Conservation (phyloP, 257 asterid genomes). For the Solanum boliviense region DNA sequence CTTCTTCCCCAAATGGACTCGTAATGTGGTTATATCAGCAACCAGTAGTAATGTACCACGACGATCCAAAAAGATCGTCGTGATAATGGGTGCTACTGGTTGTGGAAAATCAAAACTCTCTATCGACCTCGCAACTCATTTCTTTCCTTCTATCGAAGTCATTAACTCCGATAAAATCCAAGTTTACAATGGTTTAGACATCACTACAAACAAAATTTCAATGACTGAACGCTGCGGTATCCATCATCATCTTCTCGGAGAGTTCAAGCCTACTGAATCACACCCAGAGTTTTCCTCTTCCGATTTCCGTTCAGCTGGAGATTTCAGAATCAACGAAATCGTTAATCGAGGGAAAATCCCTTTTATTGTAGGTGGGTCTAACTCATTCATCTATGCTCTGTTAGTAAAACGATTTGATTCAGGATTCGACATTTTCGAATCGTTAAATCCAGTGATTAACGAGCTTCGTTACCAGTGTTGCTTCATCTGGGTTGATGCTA, state of each 20-base stretch:
- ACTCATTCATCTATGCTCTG: constrained; percentile 62
- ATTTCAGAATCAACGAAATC: constrained; percentile 25
- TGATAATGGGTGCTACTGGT: constrained; percentile 85
- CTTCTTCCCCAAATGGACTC: neutral
- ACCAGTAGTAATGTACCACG: neutral
- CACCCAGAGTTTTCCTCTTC: constrained; percentile 51
- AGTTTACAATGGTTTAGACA: constrained; percentile 49
- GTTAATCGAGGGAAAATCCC: constrained; percentile 28
- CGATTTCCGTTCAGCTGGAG: constrained; percentile 35
- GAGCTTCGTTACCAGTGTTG: constrained; percentile 61
- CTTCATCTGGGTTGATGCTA: constrained; percentile 64
- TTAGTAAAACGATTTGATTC: constrained; percentile 31
- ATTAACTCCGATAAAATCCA: constrained; percentile 92
- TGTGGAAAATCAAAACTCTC: constrained; percentile 88
- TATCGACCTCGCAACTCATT: constrained; percentile 49
- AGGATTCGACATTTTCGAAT: constrained; percentile 33
- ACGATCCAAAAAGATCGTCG: constrained; percentile 27
- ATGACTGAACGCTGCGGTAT: constrained; percentile 39
- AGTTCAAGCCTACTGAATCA: constrained; percentile 40
- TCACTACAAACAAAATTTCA: constrained; percentile 73
- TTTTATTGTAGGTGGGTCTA: constrained; percentile 78
- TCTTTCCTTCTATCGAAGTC: constrained; percentile 59
- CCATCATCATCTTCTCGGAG: constrained; percentile 73
- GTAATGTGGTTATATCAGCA: neutral
- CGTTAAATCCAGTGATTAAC: neutral